These are phyloP conservation scores for Coemansia sp. DNA, from an alignment of 192 early-diverging fungal genomes.

Conservation along the genomic window DNA sequence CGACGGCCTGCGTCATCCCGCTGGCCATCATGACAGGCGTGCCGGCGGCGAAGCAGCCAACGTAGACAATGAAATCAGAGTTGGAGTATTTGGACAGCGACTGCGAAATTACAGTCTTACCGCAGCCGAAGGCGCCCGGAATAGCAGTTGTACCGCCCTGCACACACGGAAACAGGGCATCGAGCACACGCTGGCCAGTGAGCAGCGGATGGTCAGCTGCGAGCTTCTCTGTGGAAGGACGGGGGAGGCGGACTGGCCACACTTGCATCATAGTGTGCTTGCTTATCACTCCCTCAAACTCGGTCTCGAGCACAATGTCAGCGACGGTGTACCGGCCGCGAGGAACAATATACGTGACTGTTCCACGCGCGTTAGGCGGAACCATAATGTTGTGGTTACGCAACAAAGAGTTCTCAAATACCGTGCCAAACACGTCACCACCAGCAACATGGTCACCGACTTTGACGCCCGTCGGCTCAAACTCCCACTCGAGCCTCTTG, in stretches of 20 bases:
- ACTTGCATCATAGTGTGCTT: slow-evolving; percentile 95
- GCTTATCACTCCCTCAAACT: slow-evolving; percentile 93
- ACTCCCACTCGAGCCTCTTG: slow-evolving; percentile 89
- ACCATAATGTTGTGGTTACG: slow-evolving; percentile 91
- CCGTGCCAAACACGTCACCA: slow-evolving; percentile 93
- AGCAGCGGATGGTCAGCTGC: slow-evolving; percentile 93
- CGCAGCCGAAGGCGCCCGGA: slow-evolving; percentile 99
- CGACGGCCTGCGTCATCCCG: slow-evolving; percentile 26
- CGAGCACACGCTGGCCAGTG: slow-evolving; percentile 98
- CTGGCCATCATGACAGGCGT: slow-evolving; percentile 68
- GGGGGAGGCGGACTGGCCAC: slow-evolving; percentile 97
- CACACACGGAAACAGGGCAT: slow-evolving; percentile 98
- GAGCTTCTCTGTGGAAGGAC: slow-evolving; percentile 92
- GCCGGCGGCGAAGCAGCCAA: slow-evolving; percentile 69
- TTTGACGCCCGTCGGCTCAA: slow-evolving; percentile 88
- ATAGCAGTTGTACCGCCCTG: slow-evolving; percentile 99
- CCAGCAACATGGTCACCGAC: slow-evolving; percentile 97
- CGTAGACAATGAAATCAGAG: slow-evolving; percentile 99
- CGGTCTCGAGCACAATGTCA: slow-evolving; percentile 90
- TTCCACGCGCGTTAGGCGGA: slow-evolving; percentile 90
- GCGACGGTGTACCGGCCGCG: slow-evolving; percentile 90
- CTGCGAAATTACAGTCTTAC: slow-evolving; percentile 99
- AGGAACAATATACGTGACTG: slow-evolving; percentile 93
- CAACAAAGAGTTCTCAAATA: slow-evolving; percentile 94
- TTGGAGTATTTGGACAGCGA: slow-evolving; percentile 99